phyloP scores from a whole-genome alignment of 208 protist species.

The Trypanosoma mega region DNA sequence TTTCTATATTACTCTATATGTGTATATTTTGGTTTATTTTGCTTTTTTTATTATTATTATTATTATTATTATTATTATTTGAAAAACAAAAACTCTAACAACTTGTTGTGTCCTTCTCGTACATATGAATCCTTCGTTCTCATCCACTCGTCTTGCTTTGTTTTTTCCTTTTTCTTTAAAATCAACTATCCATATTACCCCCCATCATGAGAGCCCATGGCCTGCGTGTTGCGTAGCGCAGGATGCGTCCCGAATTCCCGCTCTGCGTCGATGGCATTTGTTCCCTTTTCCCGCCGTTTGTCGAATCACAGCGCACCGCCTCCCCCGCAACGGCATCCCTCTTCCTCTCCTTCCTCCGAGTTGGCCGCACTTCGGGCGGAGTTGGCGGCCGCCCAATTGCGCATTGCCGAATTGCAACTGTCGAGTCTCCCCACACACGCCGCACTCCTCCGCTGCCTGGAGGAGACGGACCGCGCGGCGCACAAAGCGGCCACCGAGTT shows the following conservation, averaged over 20 bases:
- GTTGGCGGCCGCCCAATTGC: constrained; percentile 44
- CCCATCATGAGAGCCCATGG: too few relatives aligned
- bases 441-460: constrained; percentile 40
- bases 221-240: too few relatives aligned
- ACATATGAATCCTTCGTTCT: too few relatives aligned
- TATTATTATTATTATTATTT: constrained; percentile 8
- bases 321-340: neutral
- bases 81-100: too few relatives aligned
- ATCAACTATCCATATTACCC: too few relatives aligned
- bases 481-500: constrained; percentile 49
- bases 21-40: constrained; percentile 2
- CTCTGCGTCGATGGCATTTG: too few relatives aligned
- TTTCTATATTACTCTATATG: neutral
- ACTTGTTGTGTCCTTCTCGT: too few relatives aligned
- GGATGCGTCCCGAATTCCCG: too few relatives aligned
- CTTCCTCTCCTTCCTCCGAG: constrained; percentile 7
- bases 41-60: neutral
- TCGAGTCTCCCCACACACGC: constrained; percentile 26
- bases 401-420: constrained; percentile 44
- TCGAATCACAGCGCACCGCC: neutral
- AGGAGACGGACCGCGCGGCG: constrained; percentile 44
- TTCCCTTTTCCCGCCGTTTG: too few relatives aligned
- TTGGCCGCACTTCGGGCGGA: constrained; percentile 35
- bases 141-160: too few relatives aligned
- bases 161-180: too few relatives aligned